phyloP scores from a whole-genome alignment of 176 grass and related monocot genomes.

The Triticum monococcum region DNA sequence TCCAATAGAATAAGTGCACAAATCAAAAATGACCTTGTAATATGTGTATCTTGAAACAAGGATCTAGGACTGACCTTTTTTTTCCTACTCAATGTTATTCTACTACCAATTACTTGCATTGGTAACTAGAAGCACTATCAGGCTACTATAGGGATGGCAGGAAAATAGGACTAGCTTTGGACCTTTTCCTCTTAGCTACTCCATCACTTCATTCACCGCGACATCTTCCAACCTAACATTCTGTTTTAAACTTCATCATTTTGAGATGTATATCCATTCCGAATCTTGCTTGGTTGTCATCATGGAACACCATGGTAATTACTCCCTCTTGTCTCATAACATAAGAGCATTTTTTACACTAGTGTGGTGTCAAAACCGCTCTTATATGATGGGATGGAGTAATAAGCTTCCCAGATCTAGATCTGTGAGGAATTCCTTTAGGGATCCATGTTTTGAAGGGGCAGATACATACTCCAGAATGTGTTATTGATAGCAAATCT shows the following conservation, averaged over 20 bases:
- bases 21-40: slow-evolving; percentile 53
- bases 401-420: background rate
- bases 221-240: slow-evolving; percentile 32
- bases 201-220: slow-evolving; percentile 18
- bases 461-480: background rate
- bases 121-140: slow-evolving; percentile 20
- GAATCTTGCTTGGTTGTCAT: slow-evolving; percentile 10
- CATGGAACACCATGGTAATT: background rate
- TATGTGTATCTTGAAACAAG: slow-evolving; percentile 55
- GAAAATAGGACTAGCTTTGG: slow-evolving; percentile 34
- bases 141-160: slow-evolving; percentile 20
- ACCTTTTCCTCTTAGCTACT: slow-evolving; percentile 53
- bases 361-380: too few relatives aligned
- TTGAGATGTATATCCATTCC: background rate
- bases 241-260: slow-evolving; percentile 30
- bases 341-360: too few relatives aligned
- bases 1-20: slow-evolving; percentile 39
- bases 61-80: slow-evolving; percentile 37
- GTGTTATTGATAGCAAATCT: background rate
- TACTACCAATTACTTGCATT: slow-evolving; percentile 14
- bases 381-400: too few relatives aligned
- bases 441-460: background rate
- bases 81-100: slow-evolving; percentile 20
- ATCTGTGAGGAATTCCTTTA: background rate
- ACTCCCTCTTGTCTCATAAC: too few relatives aligned